Conservation (phyloP, 2,329 filamentous ascomycete species). For the Penicillium sp. region DNA sequence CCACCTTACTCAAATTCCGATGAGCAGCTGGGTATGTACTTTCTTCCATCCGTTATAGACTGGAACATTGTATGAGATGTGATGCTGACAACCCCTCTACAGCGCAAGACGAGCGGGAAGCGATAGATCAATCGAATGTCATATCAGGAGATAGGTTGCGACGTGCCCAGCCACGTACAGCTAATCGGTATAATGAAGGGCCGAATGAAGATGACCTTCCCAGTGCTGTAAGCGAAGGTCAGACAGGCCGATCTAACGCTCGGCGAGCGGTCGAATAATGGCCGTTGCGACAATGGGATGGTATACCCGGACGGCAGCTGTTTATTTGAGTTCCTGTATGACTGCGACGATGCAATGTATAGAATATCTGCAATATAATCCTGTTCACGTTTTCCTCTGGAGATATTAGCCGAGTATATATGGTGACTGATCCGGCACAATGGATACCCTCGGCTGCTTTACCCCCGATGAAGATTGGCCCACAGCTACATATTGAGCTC, state of each 20-base stretch:
- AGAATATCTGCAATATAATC: not conserved
- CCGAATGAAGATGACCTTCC: conserved; percentile 18
- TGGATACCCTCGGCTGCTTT: not conserved
- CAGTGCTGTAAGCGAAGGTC: conserved; percentile 5
- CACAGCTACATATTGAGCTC: too few species aligned
- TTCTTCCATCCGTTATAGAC: not conserved
- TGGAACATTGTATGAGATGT: not conserved
- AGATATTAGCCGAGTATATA: not conserved
- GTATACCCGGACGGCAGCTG: not conserved
- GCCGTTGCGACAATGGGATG: not conserved
- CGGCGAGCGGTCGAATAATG: conserved; percentile 10
- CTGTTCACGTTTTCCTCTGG: not conserved
- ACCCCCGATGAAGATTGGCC: not conserved
- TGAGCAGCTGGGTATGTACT: conserved; percentile 25
- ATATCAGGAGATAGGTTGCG: conserved; percentile 17
- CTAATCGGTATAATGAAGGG: conserved; percentile 17
- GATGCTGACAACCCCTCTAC: not conserved
- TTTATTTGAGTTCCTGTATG: not conserved
- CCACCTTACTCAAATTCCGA: conserved; percentile 25
- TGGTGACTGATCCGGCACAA: not conserved
- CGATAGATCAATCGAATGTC: conserved; percentile 17
- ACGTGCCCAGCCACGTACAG: conserved; percentile 14
- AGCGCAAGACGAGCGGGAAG: conserved; percentile 18
- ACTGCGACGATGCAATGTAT: not conserved
- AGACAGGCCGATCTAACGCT: conserved; percentile 7